Conservation (phyloP, 148 eudicot species). For the Nepenthes gracilis region DNA sequence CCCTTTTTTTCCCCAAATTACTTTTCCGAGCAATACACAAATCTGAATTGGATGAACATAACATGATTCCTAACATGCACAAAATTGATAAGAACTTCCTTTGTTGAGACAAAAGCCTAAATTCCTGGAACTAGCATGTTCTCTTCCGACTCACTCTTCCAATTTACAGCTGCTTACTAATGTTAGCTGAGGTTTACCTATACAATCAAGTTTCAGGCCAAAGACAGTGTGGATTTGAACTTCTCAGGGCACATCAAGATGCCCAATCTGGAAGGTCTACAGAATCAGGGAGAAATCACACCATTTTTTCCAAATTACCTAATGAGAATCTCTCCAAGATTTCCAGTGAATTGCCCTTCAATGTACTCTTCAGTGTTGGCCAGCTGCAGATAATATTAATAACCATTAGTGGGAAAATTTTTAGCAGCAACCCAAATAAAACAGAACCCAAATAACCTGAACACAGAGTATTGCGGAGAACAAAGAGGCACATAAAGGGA, state of each 20-base stretch:
- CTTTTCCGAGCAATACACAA: too few relatives aligned
- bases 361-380: constrained; percentile 83
- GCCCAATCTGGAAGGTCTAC: not conserved
- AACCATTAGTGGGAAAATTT: not conserved
- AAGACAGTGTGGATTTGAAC: not conserved
- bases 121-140: too few relatives aligned
- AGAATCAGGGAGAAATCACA: not conserved
- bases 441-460: not conserved
- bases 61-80: too few relatives aligned
- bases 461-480: not conserved
- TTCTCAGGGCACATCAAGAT: not conserved
- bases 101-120: too few relatives aligned
- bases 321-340: constrained; percentile 93
- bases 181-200: not conserved
- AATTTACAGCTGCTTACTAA: not conserved
- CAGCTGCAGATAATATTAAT: constrained; percentile 30
- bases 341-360: constrained; percentile 81
- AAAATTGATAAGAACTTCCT: too few relatives aligned
- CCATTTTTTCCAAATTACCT: constrained; percentile 28
- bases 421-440: not conserved
- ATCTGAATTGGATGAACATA: too few relatives aligned
- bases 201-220: not conserved
- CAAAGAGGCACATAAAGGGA: not conserved
- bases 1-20: too few relatives aligned
- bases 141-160: too few relatives aligned